Evolutionary conservation across 2,329 filamentous ascomycete genomes (phyloP).

Genomic region (Tolypocladium tropicale): DNA sequence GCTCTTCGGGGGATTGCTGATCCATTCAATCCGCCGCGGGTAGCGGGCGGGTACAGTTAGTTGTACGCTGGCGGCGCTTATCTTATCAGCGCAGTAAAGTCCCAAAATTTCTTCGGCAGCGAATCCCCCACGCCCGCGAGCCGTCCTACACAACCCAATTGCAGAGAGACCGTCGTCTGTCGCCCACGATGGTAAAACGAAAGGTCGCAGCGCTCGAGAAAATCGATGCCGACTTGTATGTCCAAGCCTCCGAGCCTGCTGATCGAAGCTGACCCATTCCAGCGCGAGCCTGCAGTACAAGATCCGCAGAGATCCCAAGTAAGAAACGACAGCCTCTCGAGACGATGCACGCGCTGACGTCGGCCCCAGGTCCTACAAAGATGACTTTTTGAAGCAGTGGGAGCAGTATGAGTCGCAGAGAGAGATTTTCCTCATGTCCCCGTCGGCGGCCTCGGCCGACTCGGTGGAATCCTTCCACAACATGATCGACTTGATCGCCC

Average conservation of each 20-base stretch:
- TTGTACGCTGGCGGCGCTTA: not conserved
- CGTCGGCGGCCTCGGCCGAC: slow-evolving; percentile 64
- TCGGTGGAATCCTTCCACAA: slow-evolving; percentile 80
- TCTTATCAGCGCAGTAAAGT: not conserved
- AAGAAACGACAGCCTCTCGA: slow-evolving; percentile 18
- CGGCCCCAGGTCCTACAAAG: slow-evolving; percentile 61
- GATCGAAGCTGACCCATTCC: slow-evolving; percentile 20
- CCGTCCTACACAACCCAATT: not conserved
- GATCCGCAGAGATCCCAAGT: slow-evolving; percentile 76
- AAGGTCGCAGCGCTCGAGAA: slow-evolving; percentile 91
- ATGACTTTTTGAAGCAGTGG: slow-evolving; percentile 83
- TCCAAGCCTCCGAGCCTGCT: slow-evolving; percentile 1
- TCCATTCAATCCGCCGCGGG: too few species aligned
- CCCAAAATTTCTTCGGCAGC: not conserved
- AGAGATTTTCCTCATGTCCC: slow-evolving; percentile 82
- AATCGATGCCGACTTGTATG: slow-evolving; percentile 78
- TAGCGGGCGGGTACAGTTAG: not conserved
- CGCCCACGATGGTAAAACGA: slow-evolving; percentile 61
- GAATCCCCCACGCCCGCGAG: not conserved
- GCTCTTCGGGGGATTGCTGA: too few species aligned
- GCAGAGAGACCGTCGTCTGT: not conserved
- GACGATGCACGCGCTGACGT: slow-evolving; percentile 5
- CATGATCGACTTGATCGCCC: slow-evolving; percentile 85
- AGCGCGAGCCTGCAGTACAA: slow-evolving; percentile 85
- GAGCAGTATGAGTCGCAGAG: slow-evolving; percentile 85